Conservation (phyloP, 2,329 filamentous ascomycete species). For the Clonostachys solani region DNA sequence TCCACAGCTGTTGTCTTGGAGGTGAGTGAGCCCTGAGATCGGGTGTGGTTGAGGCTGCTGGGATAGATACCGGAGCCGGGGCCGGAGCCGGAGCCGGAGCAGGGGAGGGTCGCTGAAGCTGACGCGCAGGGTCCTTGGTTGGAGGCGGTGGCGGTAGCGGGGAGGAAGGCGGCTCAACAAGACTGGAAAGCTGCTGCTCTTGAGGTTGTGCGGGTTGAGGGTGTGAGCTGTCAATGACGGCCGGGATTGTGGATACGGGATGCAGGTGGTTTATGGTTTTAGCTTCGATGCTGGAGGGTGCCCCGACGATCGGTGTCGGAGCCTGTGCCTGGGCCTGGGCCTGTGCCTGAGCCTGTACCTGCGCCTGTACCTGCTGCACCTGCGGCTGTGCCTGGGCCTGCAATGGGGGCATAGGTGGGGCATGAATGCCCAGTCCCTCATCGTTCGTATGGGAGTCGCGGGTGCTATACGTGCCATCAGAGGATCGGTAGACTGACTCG, state of each 20-base stretch:
- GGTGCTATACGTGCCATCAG: slow-evolving; percentile 24
- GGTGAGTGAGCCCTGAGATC: slow-evolving; percentile 16
- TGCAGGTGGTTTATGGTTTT: too few species aligned
- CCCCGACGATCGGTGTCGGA: too few species aligned
- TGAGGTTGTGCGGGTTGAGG: too few species aligned
- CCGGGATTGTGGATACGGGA: too few species aligned
- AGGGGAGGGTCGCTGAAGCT: slow-evolving; percentile 1
- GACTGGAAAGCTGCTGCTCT: too few species aligned
- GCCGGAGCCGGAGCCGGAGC: not conserved
- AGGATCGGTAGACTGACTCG: slow-evolving; percentile 35
- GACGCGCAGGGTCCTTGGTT: slow-evolving; percentile 16
- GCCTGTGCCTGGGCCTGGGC: not conserved
- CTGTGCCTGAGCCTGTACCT: not conserved
- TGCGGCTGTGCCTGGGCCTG: slow-evolving; percentile 5
- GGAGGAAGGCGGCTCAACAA: not conserved
- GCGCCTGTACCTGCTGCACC: not conserved
- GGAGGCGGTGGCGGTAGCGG: slow-evolving; percentile 16
- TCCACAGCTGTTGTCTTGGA: slow-evolving; percentile 35
- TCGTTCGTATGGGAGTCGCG: slow-evolving; percentile 12
- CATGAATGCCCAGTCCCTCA: slow-evolving; percentile 5
- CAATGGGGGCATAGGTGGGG: slow-evolving; percentile 6
- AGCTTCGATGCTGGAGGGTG: too few species aligned
- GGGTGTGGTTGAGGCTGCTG: not conserved
- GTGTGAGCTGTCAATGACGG: too few species aligned
- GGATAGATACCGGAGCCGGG: not conserved